Evolutionary conservation across 2,329 filamentous ascomycete genomes (phyloP).

Genomic region (Neonectria magnoliae): DNA sequence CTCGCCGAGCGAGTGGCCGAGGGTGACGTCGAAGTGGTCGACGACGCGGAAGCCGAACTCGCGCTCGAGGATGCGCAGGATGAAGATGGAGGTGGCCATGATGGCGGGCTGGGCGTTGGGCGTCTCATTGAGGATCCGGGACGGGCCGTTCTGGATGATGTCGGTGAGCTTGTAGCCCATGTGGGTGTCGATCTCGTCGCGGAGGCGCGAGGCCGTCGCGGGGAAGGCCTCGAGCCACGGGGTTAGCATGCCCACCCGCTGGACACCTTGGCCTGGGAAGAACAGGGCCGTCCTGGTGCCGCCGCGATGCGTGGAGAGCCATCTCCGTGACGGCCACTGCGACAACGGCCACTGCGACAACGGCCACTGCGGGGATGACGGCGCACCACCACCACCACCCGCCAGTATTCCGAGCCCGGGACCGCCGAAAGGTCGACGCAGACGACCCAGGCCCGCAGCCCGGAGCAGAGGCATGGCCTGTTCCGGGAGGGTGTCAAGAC

Average conservation of each 20-base stretch:
- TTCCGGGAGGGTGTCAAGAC: slow-evolving; percentile 38
- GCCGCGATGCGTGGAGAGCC: slow-evolving; percentile 47
- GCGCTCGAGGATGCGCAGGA: slow-evolving; percentile 84
- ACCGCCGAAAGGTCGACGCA: slow-evolving; percentile 20
- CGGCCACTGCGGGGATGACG: slow-evolving; percentile 10
- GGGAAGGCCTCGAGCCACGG: slow-evolving; percentile 92
- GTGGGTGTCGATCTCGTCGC: slow-evolving; percentile 86
- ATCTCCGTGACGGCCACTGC: slow-evolving; percentile 29
- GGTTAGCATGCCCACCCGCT: slow-evolving; percentile 86
- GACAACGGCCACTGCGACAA: slow-evolving; percentile 10
- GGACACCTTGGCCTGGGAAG: slow-evolving; percentile 86
- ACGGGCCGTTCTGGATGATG: slow-evolving; percentile 83
- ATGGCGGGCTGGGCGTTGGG: slow-evolving; percentile 94
- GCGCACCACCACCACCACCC: slow-evolving; percentile 14
- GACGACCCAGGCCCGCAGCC: slow-evolving; percentile 33
- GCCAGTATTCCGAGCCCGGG: slow-evolving; percentile 23
- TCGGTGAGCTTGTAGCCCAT: slow-evolving; percentile 79
- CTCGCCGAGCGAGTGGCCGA: slow-evolving; percentile 92
- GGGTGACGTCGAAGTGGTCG: slow-evolving; percentile 80
- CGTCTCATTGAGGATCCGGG: slow-evolving; percentile 79
- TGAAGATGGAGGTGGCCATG: slow-evolving; percentile 92
- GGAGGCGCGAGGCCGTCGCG: slow-evolving; percentile 74
- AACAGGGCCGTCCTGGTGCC: slow-evolving; percentile 66
- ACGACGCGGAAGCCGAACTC: slow-evolving; percentile 82
- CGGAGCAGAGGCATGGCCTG: slow-evolving; percentile 41